phyloP scores from a whole-genome alignment of 441 rosid genomes.

The Capsella rubella region DNA sequence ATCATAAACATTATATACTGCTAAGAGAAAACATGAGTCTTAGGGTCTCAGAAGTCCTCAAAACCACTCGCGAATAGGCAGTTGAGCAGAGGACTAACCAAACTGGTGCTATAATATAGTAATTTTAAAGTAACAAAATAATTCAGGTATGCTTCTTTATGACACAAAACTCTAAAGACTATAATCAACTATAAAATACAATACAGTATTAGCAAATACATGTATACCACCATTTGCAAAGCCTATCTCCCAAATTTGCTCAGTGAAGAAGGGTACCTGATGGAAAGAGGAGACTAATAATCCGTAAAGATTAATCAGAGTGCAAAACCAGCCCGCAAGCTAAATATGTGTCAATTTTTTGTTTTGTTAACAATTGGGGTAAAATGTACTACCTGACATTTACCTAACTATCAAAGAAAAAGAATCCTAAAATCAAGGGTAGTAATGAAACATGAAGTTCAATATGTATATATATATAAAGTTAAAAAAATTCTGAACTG shows the following conservation, averaged over 20 bases:
- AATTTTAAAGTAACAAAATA: background rate
- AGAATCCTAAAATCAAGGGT: constrained; percentile 19
- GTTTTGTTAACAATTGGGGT: constrained; percentile 19
- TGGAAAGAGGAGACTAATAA: constrained; percentile 1
- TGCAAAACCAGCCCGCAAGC: constrained; percentile 19
- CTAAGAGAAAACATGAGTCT: constrained; percentile 15
- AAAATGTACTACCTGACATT: constrained; percentile 4
- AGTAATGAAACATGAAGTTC: background rate
- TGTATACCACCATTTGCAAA: constrained; percentile 33
- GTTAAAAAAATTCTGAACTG: constrained; percentile 22
- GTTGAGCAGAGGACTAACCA: constrained; percentile 22
- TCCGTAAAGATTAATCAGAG: constrained; percentile 1
- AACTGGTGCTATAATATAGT: background rate
- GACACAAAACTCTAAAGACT: background rate
- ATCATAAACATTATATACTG: background rate
- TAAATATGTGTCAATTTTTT: constrained; percentile 3
- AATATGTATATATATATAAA: constrained; percentile 27
- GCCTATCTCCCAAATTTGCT: constrained; percentile 28
- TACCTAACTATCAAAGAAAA: constrained; percentile 21
- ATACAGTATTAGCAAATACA: background rate
- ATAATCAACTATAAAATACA: background rate
- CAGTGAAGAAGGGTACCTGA: constrained; percentile 18
- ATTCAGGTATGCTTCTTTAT: background rate
- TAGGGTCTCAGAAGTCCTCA: constrained; percentile 17
- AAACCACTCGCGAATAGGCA: constrained; percentile 13